Conservation (phyloP, 2,329 filamentous ascomycete species). For the Oidium heveae region DNA sequence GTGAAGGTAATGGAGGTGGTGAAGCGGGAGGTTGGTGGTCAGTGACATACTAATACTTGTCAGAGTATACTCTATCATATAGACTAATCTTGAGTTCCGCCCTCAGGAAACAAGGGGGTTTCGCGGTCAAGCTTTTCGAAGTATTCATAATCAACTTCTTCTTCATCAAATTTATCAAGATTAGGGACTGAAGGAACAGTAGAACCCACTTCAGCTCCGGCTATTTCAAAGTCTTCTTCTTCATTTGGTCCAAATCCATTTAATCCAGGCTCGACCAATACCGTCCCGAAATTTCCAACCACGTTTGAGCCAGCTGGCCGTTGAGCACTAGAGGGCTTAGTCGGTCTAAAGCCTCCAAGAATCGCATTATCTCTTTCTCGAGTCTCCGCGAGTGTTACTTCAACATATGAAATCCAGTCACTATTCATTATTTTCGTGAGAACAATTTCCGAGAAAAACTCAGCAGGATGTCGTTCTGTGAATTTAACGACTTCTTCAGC, state of each 20-base stretch:
- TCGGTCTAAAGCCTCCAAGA: conserved; percentile 77
- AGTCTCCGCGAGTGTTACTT: conserved; percentile 77
- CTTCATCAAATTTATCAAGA: conserved; percentile 15
- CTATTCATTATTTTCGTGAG: conserved; percentile 72
- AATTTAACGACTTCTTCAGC: conserved; percentile 98
- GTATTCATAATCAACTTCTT: conserved; percentile 16
- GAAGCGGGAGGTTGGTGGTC: conserved; percentile 29
- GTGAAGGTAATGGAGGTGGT: conserved; percentile 45
- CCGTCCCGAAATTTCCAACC: conserved; percentile 33
- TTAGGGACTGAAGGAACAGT: conserved; percentile 15
- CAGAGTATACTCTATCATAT: conserved; percentile 8
- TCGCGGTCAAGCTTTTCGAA: conserved; percentile 15
- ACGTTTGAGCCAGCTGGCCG: conserved; percentile 36
- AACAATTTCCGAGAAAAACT: conserved; percentile 61
- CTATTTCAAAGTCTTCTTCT: conserved; percentile 81
- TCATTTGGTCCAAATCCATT: conserved; percentile 74
- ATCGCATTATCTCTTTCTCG: conserved; percentile 96
- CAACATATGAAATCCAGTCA: conserved; percentile 86
- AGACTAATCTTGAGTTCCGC: conserved; percentile 34
- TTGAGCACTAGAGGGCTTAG: conserved; percentile 53
- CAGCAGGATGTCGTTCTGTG: conserved; percentile 75
- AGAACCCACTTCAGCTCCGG: conserved; percentile 29
- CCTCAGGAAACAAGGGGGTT: conserved; percentile 15
- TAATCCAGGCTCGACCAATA: conserved; percentile 57
- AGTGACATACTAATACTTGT: conserved; percentile 1